Evolutionary conservation across 495 filamentous ascomycete species (phyloP), one percentile per base, ranked within the genome.

Genomic region (Neurospora hispaniola): DNA sequence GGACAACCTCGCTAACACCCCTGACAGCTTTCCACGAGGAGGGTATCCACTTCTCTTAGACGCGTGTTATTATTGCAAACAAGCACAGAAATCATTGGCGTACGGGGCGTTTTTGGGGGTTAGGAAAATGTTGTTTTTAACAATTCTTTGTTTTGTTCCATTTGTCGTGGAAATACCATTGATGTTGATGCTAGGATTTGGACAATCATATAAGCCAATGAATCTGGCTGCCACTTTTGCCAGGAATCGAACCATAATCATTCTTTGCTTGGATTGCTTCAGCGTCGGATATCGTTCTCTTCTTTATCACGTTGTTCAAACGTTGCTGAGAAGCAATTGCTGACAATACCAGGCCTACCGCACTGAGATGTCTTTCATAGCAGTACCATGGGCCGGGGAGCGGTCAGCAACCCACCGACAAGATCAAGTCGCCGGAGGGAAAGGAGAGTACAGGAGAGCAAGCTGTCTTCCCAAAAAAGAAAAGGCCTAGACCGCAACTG

Each of bases 41-140:
- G 78, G 93, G 93, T 18, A 95, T 97, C 74, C 94, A 97, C 84
- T 98, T 98, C 84, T 92, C 89, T 71, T 97, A 62, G 54, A 35
- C 54, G 27, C 35, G 23, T 62, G 14, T 62, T 62, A 35, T 59
- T 23, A 59, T 62, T 62, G 31, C 54, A 27, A 62, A 35, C 54
- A 35, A 18, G 54, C 54, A 62, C 54, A 62, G 54, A 18, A 62
- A 35, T 35, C 14, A 62, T 62, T 12, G 54, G 54, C 54, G 54
- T 62, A 62, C 12, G 1, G 27, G 54, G 54, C 27, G 54, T 62
- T 62, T 35, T 16, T 16, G 14, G 54, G 54, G 27, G 4, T 35
- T 0, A 5, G 54, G 54, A 62, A 62, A 62, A 62, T 62, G 5
- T 62, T 62, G 54, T 23, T 27, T 31, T 62, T 18, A 7, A 7